Percentiles rank a stretch among this genome's conserved stretches.
These are phyloP conservation scores for Coemansia sp. DNA, from an alignment of 192 early-diverging fungal species.

Conservation along the genomic window DNA sequence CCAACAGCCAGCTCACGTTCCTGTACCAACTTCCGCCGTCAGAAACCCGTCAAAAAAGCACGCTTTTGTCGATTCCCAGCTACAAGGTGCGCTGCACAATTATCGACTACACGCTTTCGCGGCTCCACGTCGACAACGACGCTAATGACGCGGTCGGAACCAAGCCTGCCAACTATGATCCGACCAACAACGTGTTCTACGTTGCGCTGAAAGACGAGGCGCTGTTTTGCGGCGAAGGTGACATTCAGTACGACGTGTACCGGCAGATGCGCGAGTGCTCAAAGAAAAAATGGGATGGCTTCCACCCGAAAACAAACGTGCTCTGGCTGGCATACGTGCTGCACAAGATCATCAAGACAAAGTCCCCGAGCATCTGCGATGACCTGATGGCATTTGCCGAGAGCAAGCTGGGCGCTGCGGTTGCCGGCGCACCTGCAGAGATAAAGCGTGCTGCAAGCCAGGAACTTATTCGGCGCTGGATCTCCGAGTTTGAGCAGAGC, in stretches of 20 bases:
- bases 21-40: slow-evolving; percentile 49
- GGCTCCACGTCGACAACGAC: slow-evolving; percentile 57
- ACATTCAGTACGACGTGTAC: slow-evolving; percentile 74
- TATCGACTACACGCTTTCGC: slow-evolving; percentile 72
- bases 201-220: slow-evolving; percentile 56
- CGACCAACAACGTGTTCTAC: slow-evolving; percentile 53
- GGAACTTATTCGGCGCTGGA: slow-evolving; percentile 50
- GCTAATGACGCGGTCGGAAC: slow-evolving; percentile 10
- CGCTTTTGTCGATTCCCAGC: slow-evolving; percentile 56
- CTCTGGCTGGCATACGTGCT: slow-evolving; percentile 49
- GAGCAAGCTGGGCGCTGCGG: slow-evolving; percentile 39
- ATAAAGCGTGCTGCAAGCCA: slow-evolving; percentile 40
- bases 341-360: slow-evolving; percentile 51
- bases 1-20: slow-evolving; percentile 46
- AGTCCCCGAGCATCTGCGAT: slow-evolving; percentile 33
- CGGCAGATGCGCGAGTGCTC: slow-evolving; percentile 60
- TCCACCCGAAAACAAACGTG: slow-evolving; percentile 49
- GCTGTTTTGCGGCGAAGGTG: slow-evolving; percentile 58
- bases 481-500: slow-evolving; percentile 50
- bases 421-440: slow-evolving; percentile 21
- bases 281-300: slow-evolving; percentile 38
- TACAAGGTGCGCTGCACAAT: slow-evolving; percentile 62
- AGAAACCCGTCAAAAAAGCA: slow-evolving; percentile 33
- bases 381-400: slow-evolving; percentile 46
- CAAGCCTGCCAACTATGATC: slow-evolving; percentile 36